phyloP scores from a whole-genome alignment of 164 flowering plant species.

The Paratinospora sagittata region DNA sequence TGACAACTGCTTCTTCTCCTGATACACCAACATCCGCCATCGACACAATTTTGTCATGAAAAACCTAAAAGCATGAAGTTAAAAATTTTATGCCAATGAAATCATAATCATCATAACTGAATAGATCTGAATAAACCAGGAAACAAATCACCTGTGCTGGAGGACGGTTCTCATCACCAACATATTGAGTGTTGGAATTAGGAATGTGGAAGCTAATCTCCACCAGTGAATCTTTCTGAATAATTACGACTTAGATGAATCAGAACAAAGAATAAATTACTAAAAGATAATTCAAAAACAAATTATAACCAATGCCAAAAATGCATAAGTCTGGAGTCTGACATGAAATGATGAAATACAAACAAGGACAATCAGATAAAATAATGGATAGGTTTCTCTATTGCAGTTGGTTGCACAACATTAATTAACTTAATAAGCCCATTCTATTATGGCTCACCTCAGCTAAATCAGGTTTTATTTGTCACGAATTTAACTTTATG shows the following conservation, averaged over 20 bases:
- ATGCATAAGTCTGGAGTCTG: not conserved
- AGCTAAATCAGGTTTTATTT: no score
- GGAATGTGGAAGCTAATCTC: conserved; percentile 94
- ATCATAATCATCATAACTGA: not conserved
- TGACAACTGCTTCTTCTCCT: conserved; percentile 85
- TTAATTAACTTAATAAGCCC: no score
- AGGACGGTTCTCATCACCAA: conserved; percentile 92
- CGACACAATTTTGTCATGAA: conserved; percentile 78
- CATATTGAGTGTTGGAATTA: conserved; percentile 79
- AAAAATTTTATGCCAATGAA: not conserved
- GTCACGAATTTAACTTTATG: no score
- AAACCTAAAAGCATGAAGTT: conserved; percentile 41
- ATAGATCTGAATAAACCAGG: not conserved
- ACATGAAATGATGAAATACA: not conserved
- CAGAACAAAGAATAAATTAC: conserved; percentile 1
- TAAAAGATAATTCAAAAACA: not conserved
- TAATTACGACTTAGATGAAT: conserved; percentile 8
- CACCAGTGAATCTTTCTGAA: conserved; percentile 96
- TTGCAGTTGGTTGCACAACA: no score
- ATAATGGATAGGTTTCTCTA: not conserved
- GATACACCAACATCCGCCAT: conserved; percentile 90
- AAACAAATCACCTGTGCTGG: conserved; percentile 65
- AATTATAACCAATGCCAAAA: not conserved
- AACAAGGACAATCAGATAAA: not conserved
- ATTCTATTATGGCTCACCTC: no score